phyloP scores from a whole-genome alignment of 1,284 basidiomycete species.

The Rhodotorula mucilaginosa region DNA sequence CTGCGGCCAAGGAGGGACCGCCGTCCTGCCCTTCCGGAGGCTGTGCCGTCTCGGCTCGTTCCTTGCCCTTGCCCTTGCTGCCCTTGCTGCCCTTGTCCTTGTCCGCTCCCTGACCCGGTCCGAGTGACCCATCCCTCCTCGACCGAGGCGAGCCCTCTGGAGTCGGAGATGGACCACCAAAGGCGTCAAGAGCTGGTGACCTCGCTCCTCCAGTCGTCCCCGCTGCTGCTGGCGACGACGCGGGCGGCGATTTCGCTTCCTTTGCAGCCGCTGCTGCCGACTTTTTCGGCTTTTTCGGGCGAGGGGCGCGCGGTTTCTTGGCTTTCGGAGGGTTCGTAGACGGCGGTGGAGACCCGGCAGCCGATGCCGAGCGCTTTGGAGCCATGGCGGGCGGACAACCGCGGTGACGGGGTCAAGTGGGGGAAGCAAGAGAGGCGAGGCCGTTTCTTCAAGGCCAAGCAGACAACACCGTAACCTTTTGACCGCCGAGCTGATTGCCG shows the following conservation, averaged over 20 bases:
- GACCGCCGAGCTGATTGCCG: too few species aligned
- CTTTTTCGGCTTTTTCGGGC: constrained; percentile 6
- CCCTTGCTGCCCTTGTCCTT: not conserved
- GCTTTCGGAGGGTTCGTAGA: not conserved
- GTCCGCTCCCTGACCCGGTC: constrained; percentile 11
- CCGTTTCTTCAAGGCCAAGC: too few species aligned
- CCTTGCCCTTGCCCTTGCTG: constrained; percentile 15
- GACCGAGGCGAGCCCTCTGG: constrained; percentile 4
- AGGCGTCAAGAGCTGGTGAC: not conserved
- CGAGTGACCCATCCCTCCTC: constrained; percentile 2
- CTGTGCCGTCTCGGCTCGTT: not conserved
- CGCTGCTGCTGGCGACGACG: not conserved
- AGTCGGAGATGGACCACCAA: not conserved
- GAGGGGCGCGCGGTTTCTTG: constrained; percentile 12
- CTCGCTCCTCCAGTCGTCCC: not conserved
- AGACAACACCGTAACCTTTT: too few species aligned
- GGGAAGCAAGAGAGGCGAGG: too few species aligned
- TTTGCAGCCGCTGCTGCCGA: not conserved
- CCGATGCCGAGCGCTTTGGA: constrained; percentile 20
- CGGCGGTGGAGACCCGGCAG: constrained; percentile 21
- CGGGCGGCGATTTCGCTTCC: constrained; percentile 7
- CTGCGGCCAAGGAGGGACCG: constrained; percentile 42
- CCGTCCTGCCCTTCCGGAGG: constrained; percentile 5
- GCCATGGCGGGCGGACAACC: too few species aligned
- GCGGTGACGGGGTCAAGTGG: too few species aligned